Base-by-base conservation (phyloP, 129 eudicot species). In the Flaveria robusta region DNA sequence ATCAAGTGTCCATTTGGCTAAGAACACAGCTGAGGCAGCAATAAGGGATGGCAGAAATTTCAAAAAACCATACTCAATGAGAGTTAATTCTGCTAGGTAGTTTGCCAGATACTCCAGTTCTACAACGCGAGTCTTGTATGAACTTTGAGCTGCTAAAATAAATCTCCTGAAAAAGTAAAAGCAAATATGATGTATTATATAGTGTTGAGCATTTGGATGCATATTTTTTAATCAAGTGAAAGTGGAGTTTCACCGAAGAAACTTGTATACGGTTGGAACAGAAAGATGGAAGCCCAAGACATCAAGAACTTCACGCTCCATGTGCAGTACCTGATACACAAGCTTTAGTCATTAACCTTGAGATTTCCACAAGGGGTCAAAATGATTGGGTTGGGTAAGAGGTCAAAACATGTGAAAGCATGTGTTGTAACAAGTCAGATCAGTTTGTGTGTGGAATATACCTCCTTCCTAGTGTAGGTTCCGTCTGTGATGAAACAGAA, bases 1-100 rank as follows among this genome's bases (percentile, higher is more conserved):
- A 85, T 95, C 90, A 70, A 95, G 88, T 22, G 93, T 91, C 99
- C 99, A 95, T 83, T 85, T 85, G 70, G 99, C 99, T 60, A 95
- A 90, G 80, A 89, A 91, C 63, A 91, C 91, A 5, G 97, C 97
- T 52, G 97, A 91, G 67, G 99, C 99, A 66, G 97, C 97, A 51
- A 87, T 23, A 5, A 89, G 87, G 66, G 99, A 95, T 14, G 99
- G 97, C 42, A 91, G 89, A 79, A 83, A 91, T 72, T 82, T 85
- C 14, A 95, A 81, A 82, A 95, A 91, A 54, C 88, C 77, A 54
- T 95, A 91, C 71, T 95, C 96, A 2, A 76, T 77, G 63, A 95
- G 94, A 74, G 95, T 89, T 74, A 95, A 77, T 74, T 95, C 97
- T 81, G 97, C 91, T 68, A 95, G 74, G 81, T 89, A 95, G 66